Percentiles rank a stretch among this genome's conserved stretches.
Evolutionary conservation across 495 filamentous ascomycete genomes (phyloP).

Genomic region (Parathielavia hyrcaniae): DNA sequence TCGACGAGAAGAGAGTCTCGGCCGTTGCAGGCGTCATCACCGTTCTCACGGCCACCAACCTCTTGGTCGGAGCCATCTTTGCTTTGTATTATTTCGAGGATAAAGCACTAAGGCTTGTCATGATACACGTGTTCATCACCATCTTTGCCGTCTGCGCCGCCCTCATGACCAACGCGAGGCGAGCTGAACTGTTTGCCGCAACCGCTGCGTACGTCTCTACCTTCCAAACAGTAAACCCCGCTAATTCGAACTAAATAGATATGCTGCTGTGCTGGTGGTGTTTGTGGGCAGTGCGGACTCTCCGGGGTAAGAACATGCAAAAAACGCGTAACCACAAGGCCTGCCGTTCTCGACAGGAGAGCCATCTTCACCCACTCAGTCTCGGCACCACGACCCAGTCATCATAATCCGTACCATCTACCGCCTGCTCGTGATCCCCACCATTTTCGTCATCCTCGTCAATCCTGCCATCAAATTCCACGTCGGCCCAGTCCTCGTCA

Average conservation of each 20-base stretch:
- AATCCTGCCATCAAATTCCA: no score
- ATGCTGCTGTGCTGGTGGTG: neutral
- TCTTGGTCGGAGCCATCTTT: neutral
- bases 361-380: no score
- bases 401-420: no score
- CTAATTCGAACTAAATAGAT: neutral
- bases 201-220: neutral
- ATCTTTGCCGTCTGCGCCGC: neutral
- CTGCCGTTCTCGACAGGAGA: no score
- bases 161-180: neutral
- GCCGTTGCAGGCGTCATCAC: neutral
- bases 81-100: neutral
- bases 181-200: neutral
- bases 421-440: no score
- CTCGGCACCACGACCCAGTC: no score
- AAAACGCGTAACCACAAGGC: neutral
- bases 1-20: neutral
- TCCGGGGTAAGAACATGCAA: neutral
- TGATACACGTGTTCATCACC: neutral
- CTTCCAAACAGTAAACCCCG: neutral
- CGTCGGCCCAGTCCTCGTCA: no score
- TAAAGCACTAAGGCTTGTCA: neutral
- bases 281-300: slow-evolving; percentile 2
- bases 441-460: no score
- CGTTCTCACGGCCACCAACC: neutral